Evolutionary conservation across 306 rosid genomes (phyloP), one percentile per base, ranked within the genome.

Genomic region (Mucuna pruriens): DNA sequence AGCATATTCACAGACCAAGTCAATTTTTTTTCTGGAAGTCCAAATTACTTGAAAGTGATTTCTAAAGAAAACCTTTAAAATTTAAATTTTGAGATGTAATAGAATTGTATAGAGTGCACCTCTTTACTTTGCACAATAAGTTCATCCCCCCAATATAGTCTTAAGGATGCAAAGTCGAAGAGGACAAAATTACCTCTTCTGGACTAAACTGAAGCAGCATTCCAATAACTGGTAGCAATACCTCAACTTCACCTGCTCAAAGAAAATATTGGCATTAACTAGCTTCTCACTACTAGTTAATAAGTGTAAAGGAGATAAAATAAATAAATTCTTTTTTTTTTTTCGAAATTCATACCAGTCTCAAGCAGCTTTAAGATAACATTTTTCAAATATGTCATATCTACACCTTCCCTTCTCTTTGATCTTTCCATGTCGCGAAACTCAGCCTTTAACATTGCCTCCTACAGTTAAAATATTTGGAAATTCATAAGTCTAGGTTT

Each of bases 171-270:
- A 38, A 44, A 55, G 69, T 40, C 33, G 52, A 70, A 64, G 60
- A 68, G 23, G 70, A 60, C 69, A 79, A 67, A 68, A 74, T 85
- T 74, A 95, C 99, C 99, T 95, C 99, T 26, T 95, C 97, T 13
- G 97, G 98, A 86, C 99, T 95, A 82, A 95, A 95, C 84, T 95
- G 99, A 84, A 95, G 99, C 51, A 95, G 97, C 99, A 95, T 95
- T 63, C 89, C 99, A 63, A 96, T 71, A 64, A 96, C 99, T 39
- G 99, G 99, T 64, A 96, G 90, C 61, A 96, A 86, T 57, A 92
- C 98, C 85, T 93, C 99, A 75, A 90, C 99, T 87, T 96, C 99
- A 80, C 99, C 99, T 96, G 62, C 71, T 76, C 82, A 39, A 66
- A 70, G 45, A 80, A 46, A 75, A 55, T 36, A 26, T 60, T 51